Evolutionary conservation across 1,284 basidiomycete species (phyloP), one percentile per base, ranked within the genome.

Genomic region (Malassezia nana): DNA sequence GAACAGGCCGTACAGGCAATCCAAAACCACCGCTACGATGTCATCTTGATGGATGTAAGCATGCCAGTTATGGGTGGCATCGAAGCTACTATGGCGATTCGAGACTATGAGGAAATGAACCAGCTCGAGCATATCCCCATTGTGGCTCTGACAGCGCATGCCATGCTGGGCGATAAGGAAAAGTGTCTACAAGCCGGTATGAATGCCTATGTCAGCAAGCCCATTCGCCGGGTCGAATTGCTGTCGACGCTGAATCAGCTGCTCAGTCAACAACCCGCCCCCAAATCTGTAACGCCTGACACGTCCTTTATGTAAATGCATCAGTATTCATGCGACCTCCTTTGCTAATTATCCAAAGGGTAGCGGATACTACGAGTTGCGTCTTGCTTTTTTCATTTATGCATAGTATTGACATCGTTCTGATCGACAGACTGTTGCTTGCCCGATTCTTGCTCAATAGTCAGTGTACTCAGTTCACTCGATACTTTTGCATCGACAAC

Each of bases 81-180:
- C 66, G 78, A 79, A 63, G 76, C 78, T n/a, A 79, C 78, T 1
- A 87, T 87, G 60, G 87, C 82, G 52, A 81, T 81, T 48, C 76
- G 80, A 41, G 74, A 78, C 46, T 89, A 85, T 74, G 94, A 98
- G 77, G 79, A 81, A 67, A 80, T 84, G 58, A 82, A 83, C 58
- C 80, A 81, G 20, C 78, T 89, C 33, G 76, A 82, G 24, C 80
- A 83, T 7, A 89, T 85, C 9, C 92, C 94, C 0, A 98, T 98
- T 66, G 89, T 98, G 64, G 92, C 92, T 0, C 79, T 99, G 30
- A 95, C 91, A 0, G 88, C 88, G 10, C 87, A 89, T 76, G 86
- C 86, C 58, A 74, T 74, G 71, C 55, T 72, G 38, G 71, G 71
- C 26, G 71, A 74, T 46, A 72, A 72, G 51, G 67, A 71, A 32